Conservation (phyloP, 768 basidiomycete species). For the Dioszegia hungarica region DNA sequence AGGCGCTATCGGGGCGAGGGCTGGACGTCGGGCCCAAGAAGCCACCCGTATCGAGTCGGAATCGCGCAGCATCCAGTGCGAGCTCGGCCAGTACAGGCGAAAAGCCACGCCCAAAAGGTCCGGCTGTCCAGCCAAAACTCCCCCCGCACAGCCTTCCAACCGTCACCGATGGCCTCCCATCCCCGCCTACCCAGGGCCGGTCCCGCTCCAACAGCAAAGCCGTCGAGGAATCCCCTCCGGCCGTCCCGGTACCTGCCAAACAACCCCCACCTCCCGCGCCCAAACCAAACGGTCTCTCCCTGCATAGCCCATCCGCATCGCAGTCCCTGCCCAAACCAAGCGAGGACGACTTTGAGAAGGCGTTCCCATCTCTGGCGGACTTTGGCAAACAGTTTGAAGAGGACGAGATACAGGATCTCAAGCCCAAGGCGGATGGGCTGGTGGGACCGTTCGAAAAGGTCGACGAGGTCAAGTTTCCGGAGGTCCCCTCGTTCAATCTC, state of each 20-base stretch:
- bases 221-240: not conserved
- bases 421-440: not conserved
- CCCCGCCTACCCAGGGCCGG: not conserved
- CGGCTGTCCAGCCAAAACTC: not conserved
- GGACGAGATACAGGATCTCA: not conserved
- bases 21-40: conserved; percentile 53
- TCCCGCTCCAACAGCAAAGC: not conserved
- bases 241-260: conserved; percentile 51
- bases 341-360: conserved; percentile 37
- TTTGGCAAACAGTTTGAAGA: conserved; percentile 41
- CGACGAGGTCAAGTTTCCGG: conserved; percentile 19
- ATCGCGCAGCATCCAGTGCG: conserved; percentile 4
- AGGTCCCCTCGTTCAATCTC: conserved; percentile 28
- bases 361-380: conserved; percentile 44
- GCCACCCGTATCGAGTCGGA: not conserved
- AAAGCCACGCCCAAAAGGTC: not conserved
- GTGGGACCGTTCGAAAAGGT: not conserved
- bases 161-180: not conserved
- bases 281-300: not conserved
- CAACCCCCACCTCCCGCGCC: conserved; percentile 7
- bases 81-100: conserved; percentile 1
- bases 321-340: not conserved
- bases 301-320: not conserved
- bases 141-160: not conserved
- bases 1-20: conserved; percentile 67